Conservation (phyloP, 768 basidiomycete genomes). For the Boletus tylopilopsis region DNA sequence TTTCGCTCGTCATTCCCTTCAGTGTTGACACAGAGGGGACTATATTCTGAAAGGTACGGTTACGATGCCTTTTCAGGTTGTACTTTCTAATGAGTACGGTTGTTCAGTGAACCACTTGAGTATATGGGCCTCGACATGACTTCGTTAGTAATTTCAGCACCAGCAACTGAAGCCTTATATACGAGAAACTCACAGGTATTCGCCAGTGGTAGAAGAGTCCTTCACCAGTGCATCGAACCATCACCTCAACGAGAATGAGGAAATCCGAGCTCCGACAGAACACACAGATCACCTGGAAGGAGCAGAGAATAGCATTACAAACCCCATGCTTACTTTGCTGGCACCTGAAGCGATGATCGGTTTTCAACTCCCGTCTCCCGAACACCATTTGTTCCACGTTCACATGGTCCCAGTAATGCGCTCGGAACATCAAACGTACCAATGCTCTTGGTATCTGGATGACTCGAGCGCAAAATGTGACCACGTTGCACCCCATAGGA, state of each 20-base stretch:
- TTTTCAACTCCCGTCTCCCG: neutral
- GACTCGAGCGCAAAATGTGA: neutral
- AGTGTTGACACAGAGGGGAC: no score
- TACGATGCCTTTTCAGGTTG: neutral
- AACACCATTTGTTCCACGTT: neutral
- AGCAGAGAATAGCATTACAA: neutral
- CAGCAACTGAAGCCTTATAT: neutral
- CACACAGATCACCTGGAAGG: neutral
- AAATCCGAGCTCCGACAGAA: neutral
- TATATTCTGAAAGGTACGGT: neutral
- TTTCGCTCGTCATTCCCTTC: no score
- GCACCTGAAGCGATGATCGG: neutral
- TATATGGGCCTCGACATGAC: neutral
- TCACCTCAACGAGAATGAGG: neutral
- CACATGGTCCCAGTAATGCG: neutral
- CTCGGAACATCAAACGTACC: neutral
- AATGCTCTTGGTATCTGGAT: conserved; percentile 13
- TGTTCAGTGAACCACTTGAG: neutral
- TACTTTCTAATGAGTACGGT: neutral
- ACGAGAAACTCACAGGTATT: neutral
- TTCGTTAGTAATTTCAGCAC: neutral
- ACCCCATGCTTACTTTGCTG: neutral
- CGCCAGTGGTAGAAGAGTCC: neutral
- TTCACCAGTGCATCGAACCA: neutral
- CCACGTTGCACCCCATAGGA: neutral